Evolutionary conservation across 1,284 basidiomycete species (phyloP).

Genomic region (Polyporus tsugae): DNA sequence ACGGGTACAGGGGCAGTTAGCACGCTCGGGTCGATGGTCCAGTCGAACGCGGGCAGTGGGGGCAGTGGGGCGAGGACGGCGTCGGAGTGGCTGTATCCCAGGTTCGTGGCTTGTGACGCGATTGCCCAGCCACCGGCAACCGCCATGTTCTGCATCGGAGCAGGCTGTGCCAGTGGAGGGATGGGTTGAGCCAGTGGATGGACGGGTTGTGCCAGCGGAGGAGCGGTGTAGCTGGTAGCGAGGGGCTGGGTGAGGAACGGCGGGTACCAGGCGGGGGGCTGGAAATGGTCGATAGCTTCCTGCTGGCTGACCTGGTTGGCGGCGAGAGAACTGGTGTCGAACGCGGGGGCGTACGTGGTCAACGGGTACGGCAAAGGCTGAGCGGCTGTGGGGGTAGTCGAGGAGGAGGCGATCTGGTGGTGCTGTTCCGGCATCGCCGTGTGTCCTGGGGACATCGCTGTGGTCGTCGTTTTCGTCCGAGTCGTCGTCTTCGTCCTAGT

Average conservation of each 20-base stretch:
- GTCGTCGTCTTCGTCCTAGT: too few relatives aligned
- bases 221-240: not conserved
- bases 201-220: not conserved
- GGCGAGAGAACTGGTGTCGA: not conserved
- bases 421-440: not conserved
- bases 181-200: not conserved
- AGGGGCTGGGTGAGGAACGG: not conserved
- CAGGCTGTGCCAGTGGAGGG: not conserved
- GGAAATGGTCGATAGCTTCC: not conserved
- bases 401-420: not conserved
- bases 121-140: not conserved
- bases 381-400: not conserved
- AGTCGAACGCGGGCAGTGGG: too few relatives aligned
- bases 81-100: not conserved
- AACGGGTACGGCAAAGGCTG: not conserved
- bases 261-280: not conserved
- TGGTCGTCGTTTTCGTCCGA: too few relatives aligned
- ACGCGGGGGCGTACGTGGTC: not conserved
- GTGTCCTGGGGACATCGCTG: too few relatives aligned
- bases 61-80: not conserved
- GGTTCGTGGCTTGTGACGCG: not conserved
- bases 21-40: too few relatives aligned
- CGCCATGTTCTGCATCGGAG: not conserved
- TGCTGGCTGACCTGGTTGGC: not conserved
- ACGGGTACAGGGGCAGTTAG: too few relatives aligned